Evolutionary conservation across 345 rosid genomes (phyloP), one percentile per base, ranked within the genome.

Genomic region (Linum trigynum): DNA sequence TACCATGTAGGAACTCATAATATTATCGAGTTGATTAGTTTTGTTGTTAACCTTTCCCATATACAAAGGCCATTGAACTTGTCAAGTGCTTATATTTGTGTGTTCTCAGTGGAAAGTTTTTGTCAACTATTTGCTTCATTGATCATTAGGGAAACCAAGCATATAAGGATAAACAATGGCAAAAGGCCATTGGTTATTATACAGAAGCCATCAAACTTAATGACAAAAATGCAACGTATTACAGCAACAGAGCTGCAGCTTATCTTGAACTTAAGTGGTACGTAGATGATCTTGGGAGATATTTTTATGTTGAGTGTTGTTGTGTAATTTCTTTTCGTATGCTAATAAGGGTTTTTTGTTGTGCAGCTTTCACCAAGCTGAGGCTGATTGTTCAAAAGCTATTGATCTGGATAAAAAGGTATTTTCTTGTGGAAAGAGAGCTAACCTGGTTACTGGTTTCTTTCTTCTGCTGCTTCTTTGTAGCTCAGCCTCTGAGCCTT

Each of bases 401-500:
- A 77, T 92, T 42, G 84, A 77, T 57, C 86, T 92, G 45, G 94
- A 92, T 72, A 90, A 85, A 77, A 92, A 86, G 97, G 98, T 88
- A 57, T n/a, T 9, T 37, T 57, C 38, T 57, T 17, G 16, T 37
- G 53, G 9, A 9, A 65, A 57, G 17, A 17, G 35, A 12, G 40
- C 23, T 17, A 40, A 14, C 55, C 12, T 53, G 1, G 55, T n/a
- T 60, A 58, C 15, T 48, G 53, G 38, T 59, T 38, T 17, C 58
- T 38, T 38, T 64, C 41, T 5, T 3, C 41, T 7, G 38, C 2
- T 16, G 3, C 37, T 59, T 12, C 6, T 4, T 4, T 41, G 45
- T 41, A 41, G 45, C 45, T 41, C 45, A 48, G 12, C 32, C 14
- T 12, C 53, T 48, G 53, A 48, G 9, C 14, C 12, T 48, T 48